Base-by-base conservation (phyloP, 208 protist species). In the Acanthamoeba royreba region DNA sequence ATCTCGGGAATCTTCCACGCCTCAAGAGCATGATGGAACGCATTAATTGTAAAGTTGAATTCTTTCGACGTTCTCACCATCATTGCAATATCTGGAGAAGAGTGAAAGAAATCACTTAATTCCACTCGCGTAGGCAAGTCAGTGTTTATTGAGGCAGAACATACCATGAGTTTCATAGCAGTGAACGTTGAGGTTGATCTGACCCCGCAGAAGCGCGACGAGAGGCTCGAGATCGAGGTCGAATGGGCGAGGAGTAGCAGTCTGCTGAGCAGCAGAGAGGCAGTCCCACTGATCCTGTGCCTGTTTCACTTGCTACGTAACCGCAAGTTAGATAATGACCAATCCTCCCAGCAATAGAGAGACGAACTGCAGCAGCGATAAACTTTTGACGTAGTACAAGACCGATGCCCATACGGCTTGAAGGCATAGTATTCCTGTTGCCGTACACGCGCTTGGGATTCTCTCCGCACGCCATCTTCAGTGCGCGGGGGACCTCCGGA, bases 381-480 rank as follows among this genome's bases (percentile, higher is more conserved):
- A 94, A 92, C 13, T 55, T 43, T 28, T 89, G 43, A 11, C 92
- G 63, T 33, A 94, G 7, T 4, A 94, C 55, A 11, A 33, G 81
- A 19, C 35, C 88, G 49, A 33, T 55, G n/a, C 92, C 92, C 92
- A 95, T 94, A 19, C 94, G 46, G 19, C 69, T 86, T 4, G 47
- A 52, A 22, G 94, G 94, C 3, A 87, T 81, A 17, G 5, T 3
- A 17, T 43, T 8, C 52, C 4, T 13, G 69, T 35, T 92, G 45
- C 63, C 93, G 58, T 95, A 96, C n/a, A 95, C 85, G 49, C 87
- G 25, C 85, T 95, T 96, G 22, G 94, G 94, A 42, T 96, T 96
- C 85, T 96, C 94, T 22, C 94, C 94, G 83, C 94, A 96, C n/a
- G 94, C 94, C 93, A 96, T 95, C 63, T 96, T 96, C 11, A 96